Evolutionary conservation across 2,329 filamentous ascomycete species (phyloP).

Genomic region (Aureobasidium sp.): DNA sequence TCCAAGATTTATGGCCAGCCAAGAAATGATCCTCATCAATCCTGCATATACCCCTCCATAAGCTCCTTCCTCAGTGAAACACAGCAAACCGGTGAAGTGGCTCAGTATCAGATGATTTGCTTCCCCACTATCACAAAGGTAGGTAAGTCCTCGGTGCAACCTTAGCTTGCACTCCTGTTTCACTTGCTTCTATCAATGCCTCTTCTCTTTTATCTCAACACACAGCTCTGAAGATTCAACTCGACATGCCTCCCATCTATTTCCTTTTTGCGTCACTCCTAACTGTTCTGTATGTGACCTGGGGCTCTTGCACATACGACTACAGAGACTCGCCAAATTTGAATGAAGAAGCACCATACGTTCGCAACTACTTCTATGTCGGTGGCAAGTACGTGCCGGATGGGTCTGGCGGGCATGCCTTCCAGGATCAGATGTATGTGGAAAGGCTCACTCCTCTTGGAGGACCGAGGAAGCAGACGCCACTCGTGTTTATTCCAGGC

Average conservation of each 20-base stretch:
- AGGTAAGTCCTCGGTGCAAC: background rate
- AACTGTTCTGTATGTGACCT: background rate
- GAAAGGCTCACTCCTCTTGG: slow-evolving; percentile 36
- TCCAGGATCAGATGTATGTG: slow-evolving; percentile 44
- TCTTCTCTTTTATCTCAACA: background rate
- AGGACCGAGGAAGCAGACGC: slow-evolving; percentile 18
- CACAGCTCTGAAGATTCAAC: background rate
- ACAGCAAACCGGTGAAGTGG: background rate
- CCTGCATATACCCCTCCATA: background rate
- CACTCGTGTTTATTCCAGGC: slow-evolving; percentile 39
- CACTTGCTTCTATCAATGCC: background rate
- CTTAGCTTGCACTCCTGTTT: background rate
- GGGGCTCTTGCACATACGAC: background rate
- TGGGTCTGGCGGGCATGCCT: slow-evolving; percentile 13
- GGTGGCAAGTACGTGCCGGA: slow-evolving; percentile 19
- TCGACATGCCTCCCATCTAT: background rate
- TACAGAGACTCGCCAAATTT: background rate
- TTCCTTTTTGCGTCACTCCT: background rate
- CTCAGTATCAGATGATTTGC: background rate
- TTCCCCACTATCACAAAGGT: background rate
- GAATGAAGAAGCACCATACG: background rate
- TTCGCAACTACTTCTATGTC: slow-evolving; percentile 17
- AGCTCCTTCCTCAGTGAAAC: background rate
- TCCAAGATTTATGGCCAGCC: background rate
- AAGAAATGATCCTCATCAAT: background rate